Conservation (phyloP, 805 yeast species). For the Pichia nanzhaoensis region DNA sequence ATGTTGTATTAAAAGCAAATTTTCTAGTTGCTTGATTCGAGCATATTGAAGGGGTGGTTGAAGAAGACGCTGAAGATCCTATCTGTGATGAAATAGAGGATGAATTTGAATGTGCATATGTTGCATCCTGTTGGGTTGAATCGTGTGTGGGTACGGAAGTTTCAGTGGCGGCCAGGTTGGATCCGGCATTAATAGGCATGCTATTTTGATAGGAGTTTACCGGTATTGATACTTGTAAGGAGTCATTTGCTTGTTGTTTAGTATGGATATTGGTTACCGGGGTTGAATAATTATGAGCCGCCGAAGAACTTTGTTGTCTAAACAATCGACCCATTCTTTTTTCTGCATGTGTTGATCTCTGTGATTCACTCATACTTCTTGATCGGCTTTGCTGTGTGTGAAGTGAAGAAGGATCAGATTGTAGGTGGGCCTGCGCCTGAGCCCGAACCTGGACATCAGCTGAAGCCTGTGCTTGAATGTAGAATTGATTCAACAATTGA, state of each 20-base stretch:
- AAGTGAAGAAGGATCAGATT: background rate
- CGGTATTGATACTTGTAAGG: background rate
- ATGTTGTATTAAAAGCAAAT: background rate
- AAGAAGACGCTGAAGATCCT: constrained; percentile 10
- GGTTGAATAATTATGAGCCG: constrained; percentile 8
- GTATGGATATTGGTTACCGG: background rate
- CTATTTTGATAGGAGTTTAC: background rate
- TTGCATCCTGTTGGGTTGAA: constrained; percentile 4
- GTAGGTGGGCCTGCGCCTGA: constrained; percentile 2
- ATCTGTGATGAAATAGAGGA: constrained; percentile 14
- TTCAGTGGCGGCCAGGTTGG: background rate
- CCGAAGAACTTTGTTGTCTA: constrained; percentile 19
- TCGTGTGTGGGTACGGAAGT: background rate
- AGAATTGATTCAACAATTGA: too few relatives aligned
- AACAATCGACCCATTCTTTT: constrained; percentile 31
- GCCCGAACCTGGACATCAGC: background rate
- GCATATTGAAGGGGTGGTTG: constrained; percentile 5
- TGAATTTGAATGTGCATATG: constrained; percentile 12
- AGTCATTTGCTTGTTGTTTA: too few relatives aligned
- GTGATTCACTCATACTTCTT: constrained; percentile 27
- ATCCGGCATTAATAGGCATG: background rate
- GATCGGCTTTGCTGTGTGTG: constrained; percentile 16
- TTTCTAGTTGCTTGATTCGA: constrained; percentile 16
- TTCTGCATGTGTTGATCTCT: constrained; percentile 26
- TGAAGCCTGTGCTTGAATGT: background rate